Conservation (phyloP, 148 eudicot species). For the Rhododendron simsii region DNA sequence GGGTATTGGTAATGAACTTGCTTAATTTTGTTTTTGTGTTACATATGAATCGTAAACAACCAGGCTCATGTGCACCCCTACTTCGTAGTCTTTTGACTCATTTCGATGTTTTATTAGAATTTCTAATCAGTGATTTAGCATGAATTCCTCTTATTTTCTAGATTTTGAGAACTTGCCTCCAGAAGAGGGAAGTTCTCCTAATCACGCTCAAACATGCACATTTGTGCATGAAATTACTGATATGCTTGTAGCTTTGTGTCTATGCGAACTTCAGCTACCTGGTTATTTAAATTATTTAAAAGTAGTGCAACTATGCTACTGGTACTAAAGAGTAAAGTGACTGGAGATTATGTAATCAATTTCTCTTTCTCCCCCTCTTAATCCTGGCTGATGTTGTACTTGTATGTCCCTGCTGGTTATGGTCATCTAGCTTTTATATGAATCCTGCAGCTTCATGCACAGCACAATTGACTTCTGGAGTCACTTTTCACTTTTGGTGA, state of each 20-base stretch:
- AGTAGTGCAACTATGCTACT: not conserved
- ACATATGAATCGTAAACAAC: no score
- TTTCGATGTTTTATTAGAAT: not conserved
- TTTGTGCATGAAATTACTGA: not conserved
- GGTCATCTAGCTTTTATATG: not conserved
- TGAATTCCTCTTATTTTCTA: not conserved
- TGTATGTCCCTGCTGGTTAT: not conserved
- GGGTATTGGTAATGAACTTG: not conserved
- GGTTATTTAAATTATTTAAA: not conserved
- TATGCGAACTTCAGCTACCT: not conserved
- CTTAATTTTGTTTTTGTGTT: no score
- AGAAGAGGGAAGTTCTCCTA: not conserved
- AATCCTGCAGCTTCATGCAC: not conserved
- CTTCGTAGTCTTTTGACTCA: not conserved
- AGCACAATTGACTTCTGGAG: not conserved
- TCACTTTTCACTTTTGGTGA: constrained; percentile 6
- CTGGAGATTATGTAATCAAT: not conserved
- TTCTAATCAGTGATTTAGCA: not conserved
- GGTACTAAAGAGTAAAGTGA: not conserved
- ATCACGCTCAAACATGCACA: not conserved
- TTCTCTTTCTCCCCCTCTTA: not conserved
- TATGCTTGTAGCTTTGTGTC: not conserved
- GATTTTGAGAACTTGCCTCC: not conserved
- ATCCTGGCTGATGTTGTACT: not conserved
- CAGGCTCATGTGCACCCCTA: no score